Evolutionary conservation across 805 yeast genomes (phyloP), one percentile per base, ranked within the genome.

Genomic region (Starmerella scarabaei): DNA sequence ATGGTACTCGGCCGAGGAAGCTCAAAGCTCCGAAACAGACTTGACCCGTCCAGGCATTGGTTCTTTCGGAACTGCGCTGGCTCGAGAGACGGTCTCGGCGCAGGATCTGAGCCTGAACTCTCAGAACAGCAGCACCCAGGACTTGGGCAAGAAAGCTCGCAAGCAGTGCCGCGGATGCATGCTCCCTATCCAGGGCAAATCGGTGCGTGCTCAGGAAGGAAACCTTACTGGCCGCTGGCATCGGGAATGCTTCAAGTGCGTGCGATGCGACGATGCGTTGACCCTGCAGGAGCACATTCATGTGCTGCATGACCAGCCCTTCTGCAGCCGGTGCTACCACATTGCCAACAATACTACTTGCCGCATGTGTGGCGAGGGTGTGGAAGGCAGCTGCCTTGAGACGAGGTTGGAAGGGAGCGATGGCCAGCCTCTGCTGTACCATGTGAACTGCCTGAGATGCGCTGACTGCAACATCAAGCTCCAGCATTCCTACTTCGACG

Each of bases 301-400:
- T 57, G 94, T 81, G 5, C 67, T 74, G 31, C 66, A 76, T 24
- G 93, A 88, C 60, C 54, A 64, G 43, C 95, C 97, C 12, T 84
- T 76, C 59, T 91, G 98, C 64, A 73, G 74, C 47, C 59, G 61
- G 27, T 93, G 88, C 54, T 74, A 69, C 61, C 97, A 91, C 59
- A 63, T 65, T 40, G 65, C 72, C 39, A 91, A 88, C 57, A 72
- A 76, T 36, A 78, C 93, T 0, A 56, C 80, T 2, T 88, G 98
- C 60, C 65, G 65, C 35, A 60, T 67, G 14, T 88, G 98, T 59
- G 65, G 69, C 11, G 50, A 52, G 4, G 94, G 93, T 23, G 82
- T 91, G 35, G 95, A 88, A 57, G 97, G 97, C 4, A 75, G 74
- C 56, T 88, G 97, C 58, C 68, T 88, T 31, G 94, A 83, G 53